These are phyloP conservation scores for Pistacia atlantica DNA, from an alignment of 345 rosid genomes.

Conservation along the genomic window DNA sequence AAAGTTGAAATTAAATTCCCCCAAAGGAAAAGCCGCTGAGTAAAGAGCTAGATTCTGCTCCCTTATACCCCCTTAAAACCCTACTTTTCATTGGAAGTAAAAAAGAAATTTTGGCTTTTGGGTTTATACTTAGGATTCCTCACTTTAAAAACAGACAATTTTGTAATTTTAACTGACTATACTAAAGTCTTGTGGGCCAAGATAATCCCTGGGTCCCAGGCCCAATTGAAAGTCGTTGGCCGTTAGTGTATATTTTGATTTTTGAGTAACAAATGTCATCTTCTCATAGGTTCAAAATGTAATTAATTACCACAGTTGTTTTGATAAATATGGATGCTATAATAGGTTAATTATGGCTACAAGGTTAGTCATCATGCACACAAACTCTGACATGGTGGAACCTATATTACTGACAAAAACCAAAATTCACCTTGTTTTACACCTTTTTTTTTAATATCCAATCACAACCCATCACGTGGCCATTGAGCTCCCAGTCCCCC, in stretches of 20 bases:
- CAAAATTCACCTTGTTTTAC: slow-evolving; percentile 19
- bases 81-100: slow-evolving; percentile 24
- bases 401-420: slow-evolving; percentile 30
- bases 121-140: slow-evolving; percentile 67
- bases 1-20: slow-evolving; percentile 33
- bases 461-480: slow-evolving; percentile 16
- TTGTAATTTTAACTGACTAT: not conserved
- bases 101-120: slow-evolving; percentile 51
- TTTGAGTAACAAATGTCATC: not conserved
- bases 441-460: slow-evolving; percentile 21
- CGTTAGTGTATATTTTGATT: too few relatives aligned
- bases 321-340: slow-evolving; percentile 6
- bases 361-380: slow-evolving; percentile 1
- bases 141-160: slow-evolving; percentile 33
- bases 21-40: not conserved
- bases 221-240: too few relatives aligned
- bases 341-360: slow-evolving; percentile 28
- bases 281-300: not conserved
- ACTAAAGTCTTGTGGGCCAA: not conserved
- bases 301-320: too few relatives aligned
- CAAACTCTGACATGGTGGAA: slow-evolving; percentile 32
- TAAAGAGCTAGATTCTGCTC: slow-evolving; percentile 36
- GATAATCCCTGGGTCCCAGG: too few relatives aligned
- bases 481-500: slow-evolving; percentile 9
- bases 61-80: slow-evolving; percentile 25